Base-by-base conservation (phyloP, 805 yeast genomes). In the Schizosaccharomyces lindneri region DNA sequence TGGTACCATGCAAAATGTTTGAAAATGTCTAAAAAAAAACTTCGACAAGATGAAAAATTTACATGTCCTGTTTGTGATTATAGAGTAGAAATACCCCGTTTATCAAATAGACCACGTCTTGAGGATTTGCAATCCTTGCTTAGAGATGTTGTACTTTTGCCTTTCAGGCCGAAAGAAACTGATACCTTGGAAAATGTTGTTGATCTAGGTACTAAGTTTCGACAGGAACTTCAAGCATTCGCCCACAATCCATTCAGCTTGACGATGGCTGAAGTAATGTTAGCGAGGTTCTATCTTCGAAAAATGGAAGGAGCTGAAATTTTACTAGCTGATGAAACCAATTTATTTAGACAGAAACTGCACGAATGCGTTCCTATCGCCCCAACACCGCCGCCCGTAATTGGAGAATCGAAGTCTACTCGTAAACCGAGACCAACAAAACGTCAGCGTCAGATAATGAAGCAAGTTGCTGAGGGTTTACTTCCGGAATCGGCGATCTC, bases 1-100 rank as follows among this genome's bases (percentile, higher is more conserved):
- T 88, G 95, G 96, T 95, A 64, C 68, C 97, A 88, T 69, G 95
- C 93, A 1, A 84, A 76, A 70, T 88, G 97, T 75, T 88, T 88
- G 48, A 65, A 66, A 60, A 61, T 66, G 17, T 63, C 68, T 0
- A 63, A 68, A 24, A 64, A 64, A 31, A 63, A 66, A 48, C 19
- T 64, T 19, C 63, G 64, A 59, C 72, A 71, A 4, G 70, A 72
- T 43, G 73, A 70, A 17, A 70, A 69, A 11, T 82, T 76, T 65
- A 69, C 75, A 13, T 82, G 87, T 70, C 78, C 83, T 1, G 65
- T 80, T 31, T 82, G 87, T 68, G 79, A 78, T 66, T 68, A 68
- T 63, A 68, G 69, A 46, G 61, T 65, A 43, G 65, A 61, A 21
- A 67, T 71, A 17, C 70, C 70, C 5, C 66, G 73, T 51, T 72